Evolutionary conservation across 1,284 basidiomycete genomes (phyloP), one percentile per base, ranked within the genome.

Genomic region (Calocybe gambosa): DNA sequence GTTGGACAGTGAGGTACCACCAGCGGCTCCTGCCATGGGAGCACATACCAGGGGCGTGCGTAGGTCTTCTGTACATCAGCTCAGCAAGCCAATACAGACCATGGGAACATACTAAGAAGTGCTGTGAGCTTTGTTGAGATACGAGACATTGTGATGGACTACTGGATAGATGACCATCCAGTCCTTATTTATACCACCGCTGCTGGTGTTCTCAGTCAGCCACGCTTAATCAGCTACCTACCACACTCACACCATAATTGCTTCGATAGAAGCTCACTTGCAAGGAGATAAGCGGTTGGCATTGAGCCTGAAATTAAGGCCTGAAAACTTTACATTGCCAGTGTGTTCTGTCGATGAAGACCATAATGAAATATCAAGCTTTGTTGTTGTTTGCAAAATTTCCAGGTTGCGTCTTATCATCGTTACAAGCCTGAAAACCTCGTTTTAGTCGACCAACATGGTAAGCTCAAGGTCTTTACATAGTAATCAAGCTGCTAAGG

Each of bases 11-110:
- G 25, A 45, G 55, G 19, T 60, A 67, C 72, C 73, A 50, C 81
- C 78, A 51, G 75, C 73, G 9, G 75, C 83, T 20, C 75, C 75
- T 1, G 80, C 81, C 87, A 89, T 89, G 3, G 84, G 74, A 5
- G 77, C 77, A 15, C 70, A 66, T 5, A 88, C 65, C 28, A 88
- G 61, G 15, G 86, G 86, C 6, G 74, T 69, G 43, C 66, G 64
- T 28, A 80, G 67, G 33, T 65, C 82, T 82, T 47, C 3, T 43
- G 42, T 26, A 34, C 19, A 20, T 18, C 28, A 21, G 25, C 25
- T 15, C 37, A 34, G 10, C 1, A 1, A 29, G 10, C 23, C 10
- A 8, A 43, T 28, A 8, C 39, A 23, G 16, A 34, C 43, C 12
- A 31, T 18, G 19, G 3, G 23, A 8, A 36, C 50, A 18, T 42